These are phyloP conservation scores for Gossypium ekmanianum DNA, from an alignment of 345 rosid species.

Conservation along the genomic window DNA sequence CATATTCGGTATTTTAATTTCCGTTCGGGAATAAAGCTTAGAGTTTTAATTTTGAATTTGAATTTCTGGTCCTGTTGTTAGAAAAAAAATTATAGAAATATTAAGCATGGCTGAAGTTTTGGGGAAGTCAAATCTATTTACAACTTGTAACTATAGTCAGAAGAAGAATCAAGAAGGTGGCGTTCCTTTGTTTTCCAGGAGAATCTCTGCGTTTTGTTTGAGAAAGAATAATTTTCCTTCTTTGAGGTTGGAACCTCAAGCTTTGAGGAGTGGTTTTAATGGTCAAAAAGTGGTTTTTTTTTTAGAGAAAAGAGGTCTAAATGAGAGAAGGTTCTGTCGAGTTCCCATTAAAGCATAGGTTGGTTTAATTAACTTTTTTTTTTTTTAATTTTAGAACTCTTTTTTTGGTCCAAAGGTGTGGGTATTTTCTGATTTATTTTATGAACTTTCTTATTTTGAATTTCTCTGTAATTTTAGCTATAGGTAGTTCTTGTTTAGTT, in stretches of 20 bases:
- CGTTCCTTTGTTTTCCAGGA: slow-evolving; percentile 25
- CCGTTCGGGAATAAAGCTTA: slow-evolving; percentile 13
- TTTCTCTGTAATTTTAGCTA: too few relatives aligned
- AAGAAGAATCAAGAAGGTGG: slow-evolving; percentile 26
- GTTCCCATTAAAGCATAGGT: slow-evolving; percentile 58
- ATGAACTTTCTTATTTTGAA: background rate
- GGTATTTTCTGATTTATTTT: background rate
- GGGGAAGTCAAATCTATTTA: slow-evolving; percentile 40
- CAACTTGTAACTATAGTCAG: slow-evolving; percentile 21
- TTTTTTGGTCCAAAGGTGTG: background rate
- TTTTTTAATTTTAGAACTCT: background rate
- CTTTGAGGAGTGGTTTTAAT: slow-evolving; percentile 38
- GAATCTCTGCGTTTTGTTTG: slow-evolving; percentile 23
- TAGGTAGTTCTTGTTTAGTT: background rate
- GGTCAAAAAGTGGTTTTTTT: slow-evolving; percentile 40
- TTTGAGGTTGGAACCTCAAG: slow-evolving; percentile 30
- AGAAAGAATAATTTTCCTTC: slow-evolving; percentile 29
- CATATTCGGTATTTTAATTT: background rate
- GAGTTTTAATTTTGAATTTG: slow-evolving; percentile 6
- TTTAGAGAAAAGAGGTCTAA: slow-evolving; percentile 25
- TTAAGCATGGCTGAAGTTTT: slow-evolving; percentile 47
- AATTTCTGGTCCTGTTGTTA: slow-evolving; percentile 5
- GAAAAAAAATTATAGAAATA: background rate
- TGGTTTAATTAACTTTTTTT: background rate
- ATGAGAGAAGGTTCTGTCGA: slow-evolving; percentile 23